Evolutionary conservation across 1,139 yeast genomes (phyloP).

Genomic region (Pichia sp.): DNA sequence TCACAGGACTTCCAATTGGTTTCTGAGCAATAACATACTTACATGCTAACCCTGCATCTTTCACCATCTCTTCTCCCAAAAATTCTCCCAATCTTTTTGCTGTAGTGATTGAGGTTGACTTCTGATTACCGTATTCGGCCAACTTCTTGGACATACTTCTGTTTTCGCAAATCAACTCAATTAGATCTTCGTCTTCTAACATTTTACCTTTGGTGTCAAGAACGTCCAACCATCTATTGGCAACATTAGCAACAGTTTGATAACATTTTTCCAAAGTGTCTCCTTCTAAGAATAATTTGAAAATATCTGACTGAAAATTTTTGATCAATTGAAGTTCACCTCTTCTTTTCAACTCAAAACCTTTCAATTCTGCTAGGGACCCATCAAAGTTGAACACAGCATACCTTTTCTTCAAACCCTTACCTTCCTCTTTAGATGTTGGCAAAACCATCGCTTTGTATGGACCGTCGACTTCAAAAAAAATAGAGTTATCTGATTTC

Average conservation of each 20-base stretch:
- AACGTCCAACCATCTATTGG: conserved; percentile 94
- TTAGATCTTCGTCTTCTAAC: conserved; percentile 89
- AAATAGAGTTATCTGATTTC: conserved; percentile 86
- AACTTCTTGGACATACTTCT: conserved; percentile 92
- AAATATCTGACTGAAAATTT: conserved; percentile 91
- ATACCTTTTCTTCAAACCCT: conserved; percentile 91
- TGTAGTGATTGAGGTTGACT: conserved; percentile 93
- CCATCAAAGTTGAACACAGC: conserved; percentile 98
- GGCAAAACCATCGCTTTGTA: conserved; percentile 97
- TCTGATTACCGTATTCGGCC: conserved; percentile 84
- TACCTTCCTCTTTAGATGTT: conserved; percentile 95
- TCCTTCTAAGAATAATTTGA: conserved; percentile 87
- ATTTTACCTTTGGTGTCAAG: conserved; percentile 81
- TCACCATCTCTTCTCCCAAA: conserved; percentile 95
- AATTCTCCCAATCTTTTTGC: conserved; percentile 92
- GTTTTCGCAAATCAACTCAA: conserved; percentile 93
- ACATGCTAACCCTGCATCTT: conserved; percentile 94
- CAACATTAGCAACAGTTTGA: conserved; percentile 84
- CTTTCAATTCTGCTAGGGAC: conserved; percentile 88
- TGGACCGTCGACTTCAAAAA: conserved; percentile 98
- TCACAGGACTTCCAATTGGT: conserved; percentile 84
- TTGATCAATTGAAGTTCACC: conserved; percentile 94
- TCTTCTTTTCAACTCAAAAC: conserved; percentile 93
- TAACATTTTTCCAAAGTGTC: conserved; percentile 74
- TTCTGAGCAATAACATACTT: conserved; percentile 85